Evolutionary conservation across 2,329 filamentous ascomycete genomes (phyloP), one percentile per base, ranked within the genome.

Genomic region (Metarhizium rileyi): DNA sequence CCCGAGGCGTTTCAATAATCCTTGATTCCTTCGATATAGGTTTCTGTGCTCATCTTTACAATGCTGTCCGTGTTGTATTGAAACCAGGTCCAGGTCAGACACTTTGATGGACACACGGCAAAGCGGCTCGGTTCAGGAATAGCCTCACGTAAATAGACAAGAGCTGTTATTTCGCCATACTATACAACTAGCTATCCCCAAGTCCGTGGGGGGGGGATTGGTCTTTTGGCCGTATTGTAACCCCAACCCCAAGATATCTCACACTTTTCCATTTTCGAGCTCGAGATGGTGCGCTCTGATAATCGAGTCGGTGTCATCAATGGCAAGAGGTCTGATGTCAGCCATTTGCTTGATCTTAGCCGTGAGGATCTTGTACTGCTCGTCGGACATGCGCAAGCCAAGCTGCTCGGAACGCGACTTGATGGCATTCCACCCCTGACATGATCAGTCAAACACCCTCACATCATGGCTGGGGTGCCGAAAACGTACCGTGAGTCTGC

Each of bases 301-400:
- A 56, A 95, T 90, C 27, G 80, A 84, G 69, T 95, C 90, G n/a
- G 87, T 84, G 64, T 96, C 90, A 67, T 96, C 90, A 56, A 95
- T 83, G 50, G 87, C 86, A 57, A 95, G 84, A 50, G 86, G 86
- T 56, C 88, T 76, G 44, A 95, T 83, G 60, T 95, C 89, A 43
- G 90, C 90, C 66, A 95, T 72, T 41, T 81, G 79, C 86, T 96
- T 95, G 76, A 95, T 93, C 83, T 94, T 94, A 28, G 41, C 45
- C 9, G 60, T 64, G 1, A 60, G 62, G 28, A 40, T 26, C 61
- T 63, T 66, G 51, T 63, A 53, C 47, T 65, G 59, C 1, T 56
- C 61, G 23, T 66, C 62, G 1, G 59, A 62, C 61, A 65, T 63
- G 49, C 76, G 70, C 45, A 95, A 75, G 55, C 87, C 86, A 50